Evolutionary conservation across 202 grass and related monocot species (phyloP).

Genomic region (Digitaria exilis): DNA sequence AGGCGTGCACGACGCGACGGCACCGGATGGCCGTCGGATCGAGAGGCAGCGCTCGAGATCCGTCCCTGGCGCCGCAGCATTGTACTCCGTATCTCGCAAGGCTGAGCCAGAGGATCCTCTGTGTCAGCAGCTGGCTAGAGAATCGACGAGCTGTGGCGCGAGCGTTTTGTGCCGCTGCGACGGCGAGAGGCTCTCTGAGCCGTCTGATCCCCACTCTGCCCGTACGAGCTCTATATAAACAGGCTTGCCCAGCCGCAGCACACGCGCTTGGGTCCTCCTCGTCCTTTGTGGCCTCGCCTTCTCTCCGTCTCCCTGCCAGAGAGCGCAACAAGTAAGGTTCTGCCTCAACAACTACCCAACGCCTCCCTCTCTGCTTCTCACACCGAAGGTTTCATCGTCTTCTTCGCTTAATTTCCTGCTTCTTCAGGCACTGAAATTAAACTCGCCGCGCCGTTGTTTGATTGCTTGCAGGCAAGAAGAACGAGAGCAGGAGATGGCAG

Average conservation of each 20-base stretch:
- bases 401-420: neutral
- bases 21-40: conserved; percentile 15
- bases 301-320: neutral
- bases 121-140: neutral
- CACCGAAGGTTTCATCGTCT: neutral
- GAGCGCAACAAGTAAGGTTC: conserved; percentile 54
- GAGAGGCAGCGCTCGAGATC: neutral
- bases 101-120: neutral
- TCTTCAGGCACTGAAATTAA: conserved; percentile 27
- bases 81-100: neutral
- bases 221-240: conserved; percentile 46
- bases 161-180: neutral
- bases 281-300: conserved; percentile 9
- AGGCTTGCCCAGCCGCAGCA: neutral
- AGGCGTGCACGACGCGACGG: neutral
- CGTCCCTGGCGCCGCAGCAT: neutral
- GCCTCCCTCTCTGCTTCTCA: neutral
- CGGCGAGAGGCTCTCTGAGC: neutral
- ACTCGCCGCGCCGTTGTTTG: conserved; percentile 3
- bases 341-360: conserved; percentile 43
- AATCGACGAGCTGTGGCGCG: neutral
- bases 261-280: conserved; percentile 24
- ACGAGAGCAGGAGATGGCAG: conserved; percentile 59
- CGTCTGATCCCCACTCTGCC: neutral
- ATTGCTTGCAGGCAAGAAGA: conserved; percentile 22